Base-by-base conservation (phyloP, 2,329 filamentous ascomycete genomes). In the Bertia moriformis region DNA sequence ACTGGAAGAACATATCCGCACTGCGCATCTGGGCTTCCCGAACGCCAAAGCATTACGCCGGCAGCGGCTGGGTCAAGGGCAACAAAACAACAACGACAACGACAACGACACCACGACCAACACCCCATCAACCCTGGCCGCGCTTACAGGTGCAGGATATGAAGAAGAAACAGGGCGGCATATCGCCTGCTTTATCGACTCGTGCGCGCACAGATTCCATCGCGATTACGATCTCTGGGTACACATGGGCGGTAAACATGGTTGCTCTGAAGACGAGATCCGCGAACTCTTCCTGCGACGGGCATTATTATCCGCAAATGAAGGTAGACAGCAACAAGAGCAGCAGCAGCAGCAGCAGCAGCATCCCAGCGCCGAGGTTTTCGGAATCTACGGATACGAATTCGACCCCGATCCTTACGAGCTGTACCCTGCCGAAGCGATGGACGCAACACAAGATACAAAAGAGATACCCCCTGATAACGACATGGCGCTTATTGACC, bases 1-100 rank as follows among this genome's bases (percentile, higher is more conserved):
- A 19, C 68, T 95, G 0, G 83, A 89, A 55, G 82, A 91, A 46
- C 89, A 96, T 53, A 69, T 95, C 35, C 78, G 84, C 15, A 86
- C 81, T 37, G 72, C 84, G 17, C 89, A 96, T 54, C 63, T 94
- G 18, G 75, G 78, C n/a, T 51, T 58, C 14, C 58, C 64, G 40
- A 63, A 71, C 12, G 66, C 66, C 5, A 52, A 49, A 39, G 35
- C 43, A 18, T 18, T 10, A 17, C 32, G 32, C 15, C 32, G 32
- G 7, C 10, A 7, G 32, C 32, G 32, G 7, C 32, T 35, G 7
- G 32, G 32, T 7, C 24, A n/a, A 10, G 24, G n/a, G 10, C 24
- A n/a, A n/a, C 24, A 29, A n/a, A 10, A 29, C 24, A n/a, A n/a
- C n/a, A n/a, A n/a, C n/a, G n/a, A n/a, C n/a, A n/a, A n/a, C n/a